Conservation (phyloP, 2,329 filamentous ascomycete species). For the Paecilomyces sp. region DNA sequence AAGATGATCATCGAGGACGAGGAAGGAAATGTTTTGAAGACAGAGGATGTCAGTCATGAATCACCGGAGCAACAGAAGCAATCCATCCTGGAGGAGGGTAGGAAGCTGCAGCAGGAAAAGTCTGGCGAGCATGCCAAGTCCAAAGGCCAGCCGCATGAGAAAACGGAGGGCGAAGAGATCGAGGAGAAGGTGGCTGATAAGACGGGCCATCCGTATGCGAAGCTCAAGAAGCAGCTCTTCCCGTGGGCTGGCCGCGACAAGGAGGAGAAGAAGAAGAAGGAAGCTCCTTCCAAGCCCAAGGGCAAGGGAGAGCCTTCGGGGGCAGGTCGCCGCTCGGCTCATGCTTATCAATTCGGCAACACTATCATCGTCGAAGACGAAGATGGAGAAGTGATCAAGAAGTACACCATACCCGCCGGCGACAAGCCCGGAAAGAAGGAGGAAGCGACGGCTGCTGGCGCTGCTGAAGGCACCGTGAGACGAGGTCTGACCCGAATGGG, state of each 20-base stretch:
- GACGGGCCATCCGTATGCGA: slow-evolving; percentile 25
- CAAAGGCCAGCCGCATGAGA: slow-evolving; percentile 33
- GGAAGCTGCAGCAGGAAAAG: slow-evolving; percentile 47
- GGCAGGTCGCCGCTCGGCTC: slow-evolving; percentile 47
- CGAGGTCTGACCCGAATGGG: slow-evolving; percentile 53
- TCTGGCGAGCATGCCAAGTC: slow-evolving; percentile 41
- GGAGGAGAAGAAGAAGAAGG: slow-evolving; percentile 31
- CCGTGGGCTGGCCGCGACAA: slow-evolving; percentile 31
- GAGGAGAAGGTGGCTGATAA: slow-evolving; percentile 30
- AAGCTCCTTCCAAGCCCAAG: slow-evolving; percentile 14
- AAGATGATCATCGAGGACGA: slow-evolving; percentile 76
- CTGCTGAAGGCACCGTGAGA: slow-evolving; percentile 36
- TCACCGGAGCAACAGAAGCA: slow-evolving; percentile 54
- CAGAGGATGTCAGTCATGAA: slow-evolving; percentile 45
- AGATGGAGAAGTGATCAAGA: slow-evolving; percentile 62
- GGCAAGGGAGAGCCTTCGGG: slow-evolving; percentile 21
- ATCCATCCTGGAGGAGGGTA: slow-evolving; percentile 46
- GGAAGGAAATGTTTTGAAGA: slow-evolving; percentile 76
- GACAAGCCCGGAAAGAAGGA: slow-evolving; percentile 17
- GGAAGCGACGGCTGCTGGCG: slow-evolving; percentile 15
- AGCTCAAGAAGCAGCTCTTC: slow-evolving; percentile 42
- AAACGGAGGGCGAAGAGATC: slow-evolving; percentile 38
- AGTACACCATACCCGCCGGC: slow-evolving; percentile 53
- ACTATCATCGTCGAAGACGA: slow-evolving; percentile 66
- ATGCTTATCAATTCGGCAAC: slow-evolving; percentile 62